phyloP scores from a whole-genome alignment of 2,329 filamentous ascomycete genomes.

The Cladophialophora yegresii region DNA sequence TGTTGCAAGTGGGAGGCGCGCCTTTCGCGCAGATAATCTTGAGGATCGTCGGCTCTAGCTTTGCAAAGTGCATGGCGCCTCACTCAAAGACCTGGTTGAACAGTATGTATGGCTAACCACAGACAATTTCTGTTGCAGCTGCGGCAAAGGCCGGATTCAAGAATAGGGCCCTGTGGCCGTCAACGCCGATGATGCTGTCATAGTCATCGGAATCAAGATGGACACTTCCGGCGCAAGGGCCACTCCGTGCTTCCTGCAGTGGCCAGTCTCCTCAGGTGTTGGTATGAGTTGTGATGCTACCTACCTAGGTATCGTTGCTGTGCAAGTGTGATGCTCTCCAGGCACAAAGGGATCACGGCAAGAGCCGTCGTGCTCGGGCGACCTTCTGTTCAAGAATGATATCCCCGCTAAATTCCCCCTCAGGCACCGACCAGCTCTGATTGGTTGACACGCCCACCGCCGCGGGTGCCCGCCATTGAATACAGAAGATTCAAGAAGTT shows the following conservation, averaged over 20 bases:
- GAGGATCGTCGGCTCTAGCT: neutral
- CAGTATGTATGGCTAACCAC: neutral
- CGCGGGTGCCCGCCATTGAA: conserved; percentile 12
- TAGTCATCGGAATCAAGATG: neutral
- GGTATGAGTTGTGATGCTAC: neutral
- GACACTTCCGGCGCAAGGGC: neutral
- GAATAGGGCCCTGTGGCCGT: neutral
- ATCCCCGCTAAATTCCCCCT: conserved; percentile 14
- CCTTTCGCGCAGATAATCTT: neutral
- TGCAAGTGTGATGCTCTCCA: neutral
- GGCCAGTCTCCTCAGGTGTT: neutral
- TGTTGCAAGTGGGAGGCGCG: conserved; percentile 1
- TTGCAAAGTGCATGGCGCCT: neutral
- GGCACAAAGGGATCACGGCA: neutral
- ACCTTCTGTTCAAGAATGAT: conserved; percentile 10
- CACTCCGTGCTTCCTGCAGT: neutral
- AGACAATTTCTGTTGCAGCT: neutral
- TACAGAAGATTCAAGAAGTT: conserved; percentile 31
- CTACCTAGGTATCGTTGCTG: no score
- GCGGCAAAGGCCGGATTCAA: neutral
- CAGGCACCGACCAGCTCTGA: conserved; percentile 23
- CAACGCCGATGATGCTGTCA: neutral
- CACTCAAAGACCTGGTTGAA: neutral
- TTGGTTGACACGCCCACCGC: conserved; percentile 19
- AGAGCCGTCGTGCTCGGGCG: conserved; percentile 1